Conservation (phyloP, 2,329 filamentous ascomycete genomes). For the Fusarium poae region DNA sequence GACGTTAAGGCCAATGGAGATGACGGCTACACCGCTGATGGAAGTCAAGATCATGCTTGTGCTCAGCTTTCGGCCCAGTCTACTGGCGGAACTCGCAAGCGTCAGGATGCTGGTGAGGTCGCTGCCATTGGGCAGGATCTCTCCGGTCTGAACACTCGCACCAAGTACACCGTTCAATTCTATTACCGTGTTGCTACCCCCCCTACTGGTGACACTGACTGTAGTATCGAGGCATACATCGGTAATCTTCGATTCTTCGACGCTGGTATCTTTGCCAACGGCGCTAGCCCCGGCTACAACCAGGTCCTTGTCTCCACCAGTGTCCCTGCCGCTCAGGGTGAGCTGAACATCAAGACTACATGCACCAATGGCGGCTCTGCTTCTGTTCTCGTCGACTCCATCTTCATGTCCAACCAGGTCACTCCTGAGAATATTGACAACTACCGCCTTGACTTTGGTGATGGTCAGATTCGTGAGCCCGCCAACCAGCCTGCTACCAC, state of each 20-base stretch:
- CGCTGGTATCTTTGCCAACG: conserved; percentile 2
- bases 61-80: conserved; percentile 7
- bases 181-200: conserved; percentile 26
- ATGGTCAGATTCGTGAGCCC: conserved; percentile 19
- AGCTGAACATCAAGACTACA: conserved; percentile 21
- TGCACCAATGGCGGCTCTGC: conserved; percentile 24
- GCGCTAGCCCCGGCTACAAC: not conserved
- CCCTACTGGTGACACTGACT: conserved; percentile 3
- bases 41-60: conserved; percentile 8
- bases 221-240: conserved; percentile 29
- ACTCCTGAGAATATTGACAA: conserved; percentile 35
- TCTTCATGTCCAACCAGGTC: conserved; percentile 43
- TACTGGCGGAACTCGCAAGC: not conserved
- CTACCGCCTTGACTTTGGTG: conserved; percentile 33
- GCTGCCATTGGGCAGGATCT: conserved; percentile 17
- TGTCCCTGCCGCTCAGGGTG: not conserved
- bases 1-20: not conserved
- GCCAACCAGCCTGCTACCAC: not conserved
- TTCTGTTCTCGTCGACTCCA: conserved; percentile 27
- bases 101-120: not conserved
- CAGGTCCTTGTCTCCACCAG: conserved; percentile 14
- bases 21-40: conserved; percentile 13
- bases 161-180: conserved; percentile 40
- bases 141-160: conserved; percentile 10
- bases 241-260: conserved; percentile 16